A percentile compares a stretch with the other conserved stretches of the same genome.
Conservation (phyloP, 371 early-diverging fungal genomes). For the Fennellomyces sp. region DNA sequence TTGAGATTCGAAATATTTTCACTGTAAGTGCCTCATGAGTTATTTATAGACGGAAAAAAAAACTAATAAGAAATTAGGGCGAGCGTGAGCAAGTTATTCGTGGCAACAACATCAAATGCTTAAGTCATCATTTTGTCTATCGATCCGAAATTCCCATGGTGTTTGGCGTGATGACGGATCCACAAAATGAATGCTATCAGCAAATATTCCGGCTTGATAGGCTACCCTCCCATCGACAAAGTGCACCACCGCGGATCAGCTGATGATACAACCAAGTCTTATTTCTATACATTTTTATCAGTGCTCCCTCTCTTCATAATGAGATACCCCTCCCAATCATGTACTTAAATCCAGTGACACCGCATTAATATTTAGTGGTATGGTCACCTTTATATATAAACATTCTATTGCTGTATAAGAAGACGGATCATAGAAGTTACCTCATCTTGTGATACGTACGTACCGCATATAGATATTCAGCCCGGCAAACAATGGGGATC, state of each 20-base stretch:
- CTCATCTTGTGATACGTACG: no score
- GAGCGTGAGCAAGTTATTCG: conserved; percentile 58
- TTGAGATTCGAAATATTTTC: conserved; percentile 25
- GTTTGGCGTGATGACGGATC: conserved; percentile 32
- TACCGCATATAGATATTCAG: no score
- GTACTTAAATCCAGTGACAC: no score
- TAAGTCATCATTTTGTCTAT: conserved; percentile 29
- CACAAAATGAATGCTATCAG: conserved; percentile 19
- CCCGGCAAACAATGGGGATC: no score
- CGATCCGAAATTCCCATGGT: conserved; percentile 10
- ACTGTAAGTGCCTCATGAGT: conserved; percentile 17
- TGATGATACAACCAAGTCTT: not conserved
- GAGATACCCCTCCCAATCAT: no score
- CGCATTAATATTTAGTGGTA: no score
- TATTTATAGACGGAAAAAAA: not conserved
- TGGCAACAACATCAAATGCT: conserved; percentile 49
- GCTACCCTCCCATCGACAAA: not conserved
- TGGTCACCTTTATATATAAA: no score
- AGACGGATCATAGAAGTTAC: no score
- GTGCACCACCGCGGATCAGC: not conserved
- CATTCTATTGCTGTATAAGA: no score
- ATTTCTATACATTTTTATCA: no score
- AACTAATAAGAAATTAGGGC: conserved; percentile 21
- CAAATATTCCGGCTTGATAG: conserved; percentile 20
- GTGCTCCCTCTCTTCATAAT: no score